phyloP scores from a whole-genome alignment of 768 basidiomycete species.

The Xerocomellus dryophilus region DNA sequence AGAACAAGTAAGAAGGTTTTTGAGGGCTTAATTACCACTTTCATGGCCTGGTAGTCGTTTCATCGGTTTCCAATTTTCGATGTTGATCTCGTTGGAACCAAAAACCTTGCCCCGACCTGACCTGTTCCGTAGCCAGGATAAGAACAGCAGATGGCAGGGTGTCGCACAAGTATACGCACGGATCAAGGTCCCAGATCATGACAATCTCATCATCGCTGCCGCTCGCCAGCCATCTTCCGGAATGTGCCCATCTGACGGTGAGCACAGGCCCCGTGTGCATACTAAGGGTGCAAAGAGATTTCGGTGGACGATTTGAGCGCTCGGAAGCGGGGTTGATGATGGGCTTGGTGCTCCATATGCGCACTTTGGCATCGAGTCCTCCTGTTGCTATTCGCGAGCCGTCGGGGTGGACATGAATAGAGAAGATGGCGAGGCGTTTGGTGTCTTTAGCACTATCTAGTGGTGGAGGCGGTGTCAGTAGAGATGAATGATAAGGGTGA shows the following conservation, averaged over 20 bases:
- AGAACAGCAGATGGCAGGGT: neutral
- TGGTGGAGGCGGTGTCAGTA: neutral
- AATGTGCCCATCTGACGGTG: conserved; percentile 89
- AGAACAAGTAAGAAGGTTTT: neutral
- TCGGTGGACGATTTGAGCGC: conserved; percentile 68
- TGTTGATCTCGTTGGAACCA: conserved; percentile 93
- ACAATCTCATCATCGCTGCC: conserved; percentile 95
- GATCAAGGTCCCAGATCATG: conserved; percentile 96
- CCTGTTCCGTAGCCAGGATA: conserved; percentile 37
- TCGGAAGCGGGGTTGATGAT: conserved; percentile 77
- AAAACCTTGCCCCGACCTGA: conserved; percentile 83
- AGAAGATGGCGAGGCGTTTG: conserved; percentile 84
- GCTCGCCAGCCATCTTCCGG: conserved; percentile 90
- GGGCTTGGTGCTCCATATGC: conserved; percentile 96
- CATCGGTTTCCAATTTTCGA: conserved; percentile 96
- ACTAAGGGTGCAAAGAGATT: conserved; percentile 83
- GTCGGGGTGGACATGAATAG: conserved; percentile 92
- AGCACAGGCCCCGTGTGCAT: conserved; percentile 95
- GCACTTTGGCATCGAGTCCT: conserved; percentile 91
- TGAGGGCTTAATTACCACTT: conserved; percentile 61
- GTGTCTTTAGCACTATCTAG: conserved; percentile 46
- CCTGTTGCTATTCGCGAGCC: conserved; percentile 97
- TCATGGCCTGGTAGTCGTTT: conserved; percentile 91
- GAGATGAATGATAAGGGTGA: neutral
- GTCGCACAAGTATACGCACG: conserved; percentile 49